Percentiles rank a stretch among this genome's conserved stretches.
Evolutionary conservation across 495 filamentous ascomycete genomes (phyloP).

Genomic region (Xylaria bambusicola): DNA sequence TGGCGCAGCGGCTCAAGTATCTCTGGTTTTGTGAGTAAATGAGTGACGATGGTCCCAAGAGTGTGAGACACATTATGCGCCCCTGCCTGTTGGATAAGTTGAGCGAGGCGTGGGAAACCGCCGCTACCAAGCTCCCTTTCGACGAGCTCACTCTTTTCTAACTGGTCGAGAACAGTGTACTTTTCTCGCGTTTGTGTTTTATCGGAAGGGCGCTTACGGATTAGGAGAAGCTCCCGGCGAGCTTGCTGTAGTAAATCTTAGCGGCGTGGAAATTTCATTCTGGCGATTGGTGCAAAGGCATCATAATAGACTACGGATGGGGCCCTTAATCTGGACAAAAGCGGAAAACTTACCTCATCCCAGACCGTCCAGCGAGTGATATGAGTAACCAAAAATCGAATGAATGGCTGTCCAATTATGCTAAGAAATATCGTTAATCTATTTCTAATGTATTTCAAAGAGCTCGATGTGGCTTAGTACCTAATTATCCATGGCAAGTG

Average conservation of each 20-base stretch:
- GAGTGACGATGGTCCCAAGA: constrained; percentile 3
- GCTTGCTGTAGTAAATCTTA: not conserved
- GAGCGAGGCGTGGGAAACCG: constrained; percentile 3
- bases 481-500: constrained; percentile 7
- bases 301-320: too few species aligned
- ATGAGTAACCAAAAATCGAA: not conserved
- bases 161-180: not conserved
- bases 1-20: not conserved
- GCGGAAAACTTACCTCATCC: constrained; percentile 2
- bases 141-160: not conserved
- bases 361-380: constrained; percentile 8
- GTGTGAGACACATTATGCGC: constrained; percentile 2
- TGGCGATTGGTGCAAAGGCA: not conserved
- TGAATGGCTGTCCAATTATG: not conserved
- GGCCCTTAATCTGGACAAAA: not conserved
- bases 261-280: not conserved
- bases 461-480: not conserved
- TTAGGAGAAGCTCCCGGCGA: not conserved
- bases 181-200: not conserved
- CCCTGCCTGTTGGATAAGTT: constrained; percentile 3
- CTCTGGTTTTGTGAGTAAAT: not conserved
- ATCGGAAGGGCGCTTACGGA: constrained; percentile 5
- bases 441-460: not conserved
- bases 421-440: not conserved
- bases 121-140: constrained; percentile 5